Base-by-base conservation (phyloP, 2,329 filamentous ascomycete genomes). In the Fusarium buharicum region DNA sequence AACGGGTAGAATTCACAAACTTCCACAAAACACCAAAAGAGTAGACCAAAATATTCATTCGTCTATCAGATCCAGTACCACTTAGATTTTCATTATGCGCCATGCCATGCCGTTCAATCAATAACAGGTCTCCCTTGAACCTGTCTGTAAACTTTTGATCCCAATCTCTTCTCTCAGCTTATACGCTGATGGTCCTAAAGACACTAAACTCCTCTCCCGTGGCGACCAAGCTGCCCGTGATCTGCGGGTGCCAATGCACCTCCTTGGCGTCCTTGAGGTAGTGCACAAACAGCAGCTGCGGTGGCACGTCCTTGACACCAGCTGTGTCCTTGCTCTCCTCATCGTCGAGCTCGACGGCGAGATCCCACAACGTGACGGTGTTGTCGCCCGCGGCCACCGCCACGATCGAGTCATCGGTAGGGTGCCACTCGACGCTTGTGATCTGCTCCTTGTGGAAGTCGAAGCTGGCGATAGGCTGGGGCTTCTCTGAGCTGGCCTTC, bases 211-310 rank as follows among this genome's bases (percentile, higher is more conserved):
- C 89, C 72, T 93, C 90, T 10, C 95, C 95, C 1, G 95, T 99
- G 2, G 92, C 93, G 78, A 98, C 89, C 59, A 98, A 79, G 30
- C 88, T 88, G 27, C 95, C 95, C 1, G 92, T 91, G 74, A 98
- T 97, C 80, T 99, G 95, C 30, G 90, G 91, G 79, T 98, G 94
- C 94, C 95, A 99, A 79, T 99, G 95, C 33, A 93, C 80, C 79
- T 99, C 95, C 85, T 97, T 98, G 53, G 93, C 93, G 69, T 92
- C 89, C 71, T 96, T 90, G 81, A 96, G 92, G 75, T 96, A 97
- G 79, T 99, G 95, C 72, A 97, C 93, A 76, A 99, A 99, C 64
- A 99, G 81, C 70, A 99, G 79, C 77, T 99, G 95, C 5, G 95
- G 92, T 55, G 95, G 95, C 62, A 98, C 92, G 62, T 97, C 94